These are phyloP conservation scores for Chlorella sp. DNA, from an alignment of 139 green algal genomes.

Conservation along the genomic window DNA sequence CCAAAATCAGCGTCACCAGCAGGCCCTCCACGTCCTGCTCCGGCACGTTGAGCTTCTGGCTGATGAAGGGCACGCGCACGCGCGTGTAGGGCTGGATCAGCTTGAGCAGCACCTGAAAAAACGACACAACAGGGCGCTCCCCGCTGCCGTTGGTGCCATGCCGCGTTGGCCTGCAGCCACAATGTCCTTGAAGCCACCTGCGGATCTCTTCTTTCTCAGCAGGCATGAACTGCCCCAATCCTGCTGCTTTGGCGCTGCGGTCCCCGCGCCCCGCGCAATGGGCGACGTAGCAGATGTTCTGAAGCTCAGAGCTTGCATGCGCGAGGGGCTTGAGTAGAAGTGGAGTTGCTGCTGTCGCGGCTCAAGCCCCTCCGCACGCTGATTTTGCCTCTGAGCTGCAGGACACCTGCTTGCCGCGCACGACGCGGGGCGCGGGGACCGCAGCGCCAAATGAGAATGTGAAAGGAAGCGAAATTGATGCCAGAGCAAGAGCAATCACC, in stretches of 20 bases:
- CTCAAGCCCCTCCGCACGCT: neutral
- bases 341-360: neutral
- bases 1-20: constrained; percentile 92
- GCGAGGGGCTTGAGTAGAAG: neutral
- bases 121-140: no score
- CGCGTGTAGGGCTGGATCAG: constrained; percentile 88
- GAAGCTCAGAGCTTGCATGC: neutral
- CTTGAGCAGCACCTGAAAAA: constrained; percentile 83
- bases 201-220: no score
- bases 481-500: constrained; percentile 26
- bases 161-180: no score
- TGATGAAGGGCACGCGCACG: constrained; percentile 87
- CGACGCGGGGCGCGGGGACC: no score
- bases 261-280: no score
- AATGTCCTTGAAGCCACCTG: no score
- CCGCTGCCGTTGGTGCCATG: no score
- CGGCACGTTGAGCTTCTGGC: constrained; percentile 83
- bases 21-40: constrained; percentile 89
- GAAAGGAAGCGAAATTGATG: neutral
- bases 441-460: no score
- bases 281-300: no score
- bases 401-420: no score
- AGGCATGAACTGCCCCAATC: no score
- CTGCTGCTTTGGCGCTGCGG: no score
- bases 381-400: neutral